These are phyloP conservation scores for Neurospora tetrasperma DNA, from an alignment of 495 filamentous ascomycete genomes.

Conservation along the genomic window DNA sequence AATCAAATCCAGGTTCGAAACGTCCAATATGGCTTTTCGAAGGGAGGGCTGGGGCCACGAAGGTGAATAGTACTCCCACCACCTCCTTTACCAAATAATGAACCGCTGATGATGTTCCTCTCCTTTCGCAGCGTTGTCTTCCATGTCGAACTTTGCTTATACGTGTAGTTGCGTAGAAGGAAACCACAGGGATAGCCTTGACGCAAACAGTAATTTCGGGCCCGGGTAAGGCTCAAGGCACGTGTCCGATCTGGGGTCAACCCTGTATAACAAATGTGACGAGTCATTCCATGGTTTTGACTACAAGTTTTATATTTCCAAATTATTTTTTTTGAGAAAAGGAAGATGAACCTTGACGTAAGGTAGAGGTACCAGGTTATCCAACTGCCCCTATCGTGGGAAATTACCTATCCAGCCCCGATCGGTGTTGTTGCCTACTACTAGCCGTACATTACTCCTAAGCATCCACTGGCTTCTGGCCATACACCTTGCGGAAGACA, in stretches of 20 bases:
- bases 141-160: too few species aligned
- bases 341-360: too few species aligned
- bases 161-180: rapidly evolving
- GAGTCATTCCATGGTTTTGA: background rate
- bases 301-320: too few species aligned
- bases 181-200: too few species aligned
- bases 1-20: too few species aligned
- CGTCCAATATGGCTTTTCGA: too few species aligned
- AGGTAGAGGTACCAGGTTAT: background rate
- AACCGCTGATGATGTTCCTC: too few species aligned
- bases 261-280: background rate
- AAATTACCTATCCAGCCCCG: background rate
- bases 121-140: too few species aligned
- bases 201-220: too few species aligned
- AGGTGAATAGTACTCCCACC: too few species aligned
- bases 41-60: too few species aligned
- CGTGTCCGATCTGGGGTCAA: background rate
- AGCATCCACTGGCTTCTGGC: constrained; percentile 17
- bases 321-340: background rate
- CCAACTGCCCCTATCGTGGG: background rate
- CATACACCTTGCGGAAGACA: constrained; percentile 19
- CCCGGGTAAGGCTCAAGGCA: background rate
- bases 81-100: too few species aligned
- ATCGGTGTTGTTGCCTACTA: background rate
- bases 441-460: background rate